phyloP scores from a whole-genome alignment of 2,329 filamentous ascomycete species.

The Septoria petroselini region DNA sequence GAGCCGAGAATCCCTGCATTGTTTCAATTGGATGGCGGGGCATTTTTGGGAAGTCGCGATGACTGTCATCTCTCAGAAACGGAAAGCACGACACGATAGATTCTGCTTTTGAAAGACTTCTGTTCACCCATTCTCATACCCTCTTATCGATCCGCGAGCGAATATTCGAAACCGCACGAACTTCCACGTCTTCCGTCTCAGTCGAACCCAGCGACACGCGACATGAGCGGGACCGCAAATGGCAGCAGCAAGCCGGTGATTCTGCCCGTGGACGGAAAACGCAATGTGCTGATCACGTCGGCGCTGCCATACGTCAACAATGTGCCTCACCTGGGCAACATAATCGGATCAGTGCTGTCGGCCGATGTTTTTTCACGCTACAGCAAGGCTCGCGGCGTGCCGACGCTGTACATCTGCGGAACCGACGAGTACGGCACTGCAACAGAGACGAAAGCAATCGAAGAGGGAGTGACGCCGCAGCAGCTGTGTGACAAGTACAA shows the following conservation, averaged over 20 bases:
- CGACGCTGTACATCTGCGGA: constrained; percentile 81
- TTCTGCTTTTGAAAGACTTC: too few relatives aligned
- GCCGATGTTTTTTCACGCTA: constrained; percentile 76
- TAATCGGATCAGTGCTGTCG: constrained; percentile 81
- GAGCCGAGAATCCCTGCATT: too few relatives aligned
- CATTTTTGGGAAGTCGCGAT: too few relatives aligned
- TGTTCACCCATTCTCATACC: too few relatives aligned
- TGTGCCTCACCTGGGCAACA: constrained; percentile 77
- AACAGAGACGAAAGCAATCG: constrained; percentile 90
- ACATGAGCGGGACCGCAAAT: constrained; percentile 13
- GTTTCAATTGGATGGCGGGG: too few relatives aligned
- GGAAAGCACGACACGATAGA: too few relatives aligned
- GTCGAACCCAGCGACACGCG: constrained; percentile 9
- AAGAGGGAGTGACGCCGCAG: constrained; percentile 76
- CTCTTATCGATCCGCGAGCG: too few relatives aligned
- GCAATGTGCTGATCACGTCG: constrained; percentile 86
- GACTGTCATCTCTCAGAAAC: too few relatives aligned
- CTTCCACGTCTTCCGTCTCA: not conserved
- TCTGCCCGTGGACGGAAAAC: constrained; percentile 57
- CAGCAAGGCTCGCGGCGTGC: constrained; percentile 73
- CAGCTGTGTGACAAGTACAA: constrained; percentile 92
- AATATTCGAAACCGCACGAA: not conserved
- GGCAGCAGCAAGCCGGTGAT: constrained; percentile 33
- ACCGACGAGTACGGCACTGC: constrained; percentile 95
- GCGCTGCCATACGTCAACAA: constrained; percentile 84